Conservation (phyloP, 2,329 filamentous ascomycete genomes). For the Aspergillus versicolor region DNA sequence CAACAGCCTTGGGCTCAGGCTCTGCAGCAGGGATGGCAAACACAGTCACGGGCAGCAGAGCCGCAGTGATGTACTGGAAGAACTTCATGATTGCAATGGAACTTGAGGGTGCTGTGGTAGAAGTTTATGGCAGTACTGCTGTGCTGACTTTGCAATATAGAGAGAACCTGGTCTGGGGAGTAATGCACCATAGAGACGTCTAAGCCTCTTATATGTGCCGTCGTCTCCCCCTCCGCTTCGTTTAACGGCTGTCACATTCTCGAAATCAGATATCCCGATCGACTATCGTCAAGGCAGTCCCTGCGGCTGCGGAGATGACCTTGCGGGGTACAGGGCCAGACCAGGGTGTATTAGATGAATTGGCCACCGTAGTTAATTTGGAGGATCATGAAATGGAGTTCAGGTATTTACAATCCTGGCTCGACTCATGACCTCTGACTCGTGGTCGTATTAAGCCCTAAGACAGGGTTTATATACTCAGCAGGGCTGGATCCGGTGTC, state of each 20-base stretch:
- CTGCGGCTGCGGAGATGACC: constrained; percentile 6
- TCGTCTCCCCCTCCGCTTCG: not conserved
- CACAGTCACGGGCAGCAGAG: constrained; percentile 9
- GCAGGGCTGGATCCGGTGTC: not conserved
- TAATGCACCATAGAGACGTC: not conserved
- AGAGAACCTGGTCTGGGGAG: not conserved
- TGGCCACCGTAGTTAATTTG: not conserved
- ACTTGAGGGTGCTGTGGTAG: not conserved
- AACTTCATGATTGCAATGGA: constrained; percentile 11
- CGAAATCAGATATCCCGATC: constrained; percentile 2
- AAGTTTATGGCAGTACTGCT: not conserved
- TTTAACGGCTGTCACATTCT: constrained; percentile 3
- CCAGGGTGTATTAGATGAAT: not conserved
- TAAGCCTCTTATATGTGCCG: constrained; percentile 6
- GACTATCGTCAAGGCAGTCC: not conserved
- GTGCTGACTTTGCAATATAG: not conserved
- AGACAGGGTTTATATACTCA: not conserved
- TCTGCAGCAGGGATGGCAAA: constrained; percentile 12
- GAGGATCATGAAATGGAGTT: not conserved
- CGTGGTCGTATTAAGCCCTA: no score
- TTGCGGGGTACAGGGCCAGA: constrained; percentile 6
- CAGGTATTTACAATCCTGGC: not conserved
- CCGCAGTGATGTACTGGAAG: constrained; percentile 9
- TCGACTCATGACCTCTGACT: no score
- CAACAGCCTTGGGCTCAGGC: constrained; percentile 5